Evolutionary conservation across 169 alveolate species (phyloP), one percentile per base, ranked within the genome.

Genomic region (Perkinsus marinus): DNA sequence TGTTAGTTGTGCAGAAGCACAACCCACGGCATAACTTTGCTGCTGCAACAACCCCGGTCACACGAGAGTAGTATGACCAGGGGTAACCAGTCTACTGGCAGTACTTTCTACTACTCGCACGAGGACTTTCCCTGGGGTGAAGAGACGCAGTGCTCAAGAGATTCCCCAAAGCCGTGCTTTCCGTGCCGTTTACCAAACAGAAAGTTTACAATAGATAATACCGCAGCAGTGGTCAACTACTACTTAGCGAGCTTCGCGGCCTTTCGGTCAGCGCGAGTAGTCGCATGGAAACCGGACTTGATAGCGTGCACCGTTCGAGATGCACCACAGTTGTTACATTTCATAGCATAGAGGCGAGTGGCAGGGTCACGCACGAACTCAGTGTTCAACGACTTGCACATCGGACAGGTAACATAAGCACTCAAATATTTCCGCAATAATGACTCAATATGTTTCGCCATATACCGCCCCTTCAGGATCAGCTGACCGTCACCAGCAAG

Each of bases 241-340:
- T 90, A 36, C 68, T 41, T 30, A 90, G 43, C 93, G 39, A 92
- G 92, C 93, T 97, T 97, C 38, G 98, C 98, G 93, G 97, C 97
- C 92, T 97, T 94, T 91, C 99, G 94, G 68, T 97, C 99, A 36
- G 98, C 99, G 92, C 97, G 94, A 89, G 96, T 96, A 92, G 97
- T 96, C 19, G 99, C 99, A 92, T 97, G 99, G 97, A 95, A 97
- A 57, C 99, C 99, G 90, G 96, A 95, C 94, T 97, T 97, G 92
- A 97, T 97, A 16, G 98, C 95, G 43, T 97, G 96, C 57, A 98
- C 99, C 36, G 99, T 96, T 91, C 99, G 95, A 90, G 91, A 89
- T 10, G 99, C 99, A 47, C 99, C 99, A 90, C 99, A 98, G 34
- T 98, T 97, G 89, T 95, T 97, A 93, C 99, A 98, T 91, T 95